These are phyloP conservation scores for Colletotrichum paranaense DNA, from an alignment of 2,329 filamentous ascomycete genomes.

Conservation along the genomic window DNA sequence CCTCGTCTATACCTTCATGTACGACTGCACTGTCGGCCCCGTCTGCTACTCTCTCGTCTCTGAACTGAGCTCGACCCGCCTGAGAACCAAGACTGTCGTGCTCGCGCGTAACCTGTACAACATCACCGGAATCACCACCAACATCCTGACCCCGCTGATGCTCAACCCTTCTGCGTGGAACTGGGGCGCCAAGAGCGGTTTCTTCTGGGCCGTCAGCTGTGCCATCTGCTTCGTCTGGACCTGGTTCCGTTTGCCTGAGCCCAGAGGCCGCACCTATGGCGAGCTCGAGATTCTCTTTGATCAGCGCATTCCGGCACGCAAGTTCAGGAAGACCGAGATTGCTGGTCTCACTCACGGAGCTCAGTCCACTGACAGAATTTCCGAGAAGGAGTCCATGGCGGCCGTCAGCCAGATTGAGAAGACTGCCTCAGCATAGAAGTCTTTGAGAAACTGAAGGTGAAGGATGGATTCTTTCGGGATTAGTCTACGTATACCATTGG, in stretches of 20 bases:
- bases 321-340: conserved; percentile 44
- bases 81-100: conserved; percentile 58
- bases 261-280: conserved; percentile 62
- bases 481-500: not conserved
- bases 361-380: not conserved
- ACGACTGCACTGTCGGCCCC: conserved; percentile 59
- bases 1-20: conserved; percentile 55
- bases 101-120: conserved; percentile 60
- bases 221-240: conserved; percentile 60
- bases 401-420: conserved; percentile 19
- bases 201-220: conserved; percentile 59
- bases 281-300: conserved; percentile 69
- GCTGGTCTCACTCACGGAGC: not conserved
- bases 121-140: conserved; percentile 58
- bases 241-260: conserved; percentile 65
- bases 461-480: not conserved
- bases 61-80: conserved; percentile 57
- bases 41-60: conserved; percentile 56
- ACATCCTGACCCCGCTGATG: conserved; percentile 59
- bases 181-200: conserved; percentile 59
- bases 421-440: conserved; percentile 1
- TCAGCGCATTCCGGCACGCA: conserved; percentile 52
- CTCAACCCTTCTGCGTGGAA: conserved; percentile 58
- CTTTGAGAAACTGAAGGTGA: not conserved
- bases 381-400: conserved; percentile 6